Conservation (phyloP, 345 rosid species). For the Capsella bursapastoris region DNA sequence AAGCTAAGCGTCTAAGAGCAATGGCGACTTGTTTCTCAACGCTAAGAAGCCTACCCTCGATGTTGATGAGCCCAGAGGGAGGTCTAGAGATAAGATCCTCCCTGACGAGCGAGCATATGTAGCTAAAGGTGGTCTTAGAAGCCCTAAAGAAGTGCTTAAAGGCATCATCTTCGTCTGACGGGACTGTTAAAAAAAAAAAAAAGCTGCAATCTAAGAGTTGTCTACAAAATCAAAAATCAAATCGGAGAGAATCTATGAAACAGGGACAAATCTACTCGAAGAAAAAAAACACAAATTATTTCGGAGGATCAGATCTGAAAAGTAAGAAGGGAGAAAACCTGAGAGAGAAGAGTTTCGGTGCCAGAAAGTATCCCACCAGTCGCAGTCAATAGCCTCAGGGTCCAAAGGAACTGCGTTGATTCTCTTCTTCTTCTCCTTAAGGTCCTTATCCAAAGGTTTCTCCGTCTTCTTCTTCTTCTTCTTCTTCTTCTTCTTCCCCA, state of each 20-base stretch:
- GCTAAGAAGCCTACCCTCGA: constrained; percentile 94
- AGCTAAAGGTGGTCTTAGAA: constrained; percentile 79
- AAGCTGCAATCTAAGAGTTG: neutral
- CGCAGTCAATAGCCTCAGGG: constrained; percentile 74
- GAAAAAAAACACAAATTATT: no score
- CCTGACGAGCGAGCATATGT: constrained; percentile 85
- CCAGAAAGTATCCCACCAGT: constrained; percentile 95
- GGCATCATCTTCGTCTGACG: constrained; percentile 76
- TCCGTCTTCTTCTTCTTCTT: constrained; percentile 58
- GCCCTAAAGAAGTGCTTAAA: constrained; percentile 90
- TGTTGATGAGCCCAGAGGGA: constrained; percentile 93
- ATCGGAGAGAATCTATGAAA: neutral
- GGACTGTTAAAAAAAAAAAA: constrained; percentile 44
- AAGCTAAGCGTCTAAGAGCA: constrained; percentile 83
- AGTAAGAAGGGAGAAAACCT: constrained; percentile 42
- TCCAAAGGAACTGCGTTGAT: constrained; percentile 56
- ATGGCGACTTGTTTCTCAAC: constrained; percentile 98
- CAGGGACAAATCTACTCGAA: neutral
- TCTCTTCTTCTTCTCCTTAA: constrained; percentile 63
- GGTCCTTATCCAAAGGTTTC: constrained; percentile 63
- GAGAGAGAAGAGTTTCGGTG: constrained; percentile 66
- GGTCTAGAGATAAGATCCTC: constrained; percentile 92
- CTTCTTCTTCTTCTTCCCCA: constrained; percentile 59
- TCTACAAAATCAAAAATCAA: no score
- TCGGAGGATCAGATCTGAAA: neutral